Base-by-base conservation (phyloP, 306 rosid species). In the Trichosanthes truncata region DNA sequence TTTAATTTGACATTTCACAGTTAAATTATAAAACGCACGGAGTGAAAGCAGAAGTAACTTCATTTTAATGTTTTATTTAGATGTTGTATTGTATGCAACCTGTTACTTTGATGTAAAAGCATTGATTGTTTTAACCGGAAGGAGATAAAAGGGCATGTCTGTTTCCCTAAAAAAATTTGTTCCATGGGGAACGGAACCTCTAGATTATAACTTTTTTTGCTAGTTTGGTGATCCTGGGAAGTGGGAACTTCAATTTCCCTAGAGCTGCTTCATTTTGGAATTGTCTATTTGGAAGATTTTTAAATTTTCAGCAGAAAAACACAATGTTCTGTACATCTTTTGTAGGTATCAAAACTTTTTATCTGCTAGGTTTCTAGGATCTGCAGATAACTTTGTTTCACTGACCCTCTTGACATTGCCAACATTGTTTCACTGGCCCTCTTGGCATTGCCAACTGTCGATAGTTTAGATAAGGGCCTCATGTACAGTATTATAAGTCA, bases 251-350 rank as follows among this genome's bases (percentile, higher is more conserved):
- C 53, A 11, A 69, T 43, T 67, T 41, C 55, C 20, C 36, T 69
- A 21, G 29, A 69, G 76, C 55, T 41, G 17, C 31, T 69, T 23
- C n/a, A 69, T 43, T 21, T 43, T 43, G 29, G 10, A 69, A 43
- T n/a, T 21, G 36, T 45, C 55, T 69, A 21, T 43, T 69, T 43
- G 76, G 76, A 69, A 43, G n/a, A 43, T 69, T 12, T 41, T 41
- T 38, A 33, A 63, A 36, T 41, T 72, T 72, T 48, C 59, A 15
- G 40, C 59, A 45, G 23, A 46, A 73, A 38, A 46, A 23, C 40
- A 45, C 53, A 73, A 25, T 48, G 59, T 73, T 73, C 77, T 73
- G 77, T 73, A 73, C 35, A 73, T 73, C 41, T 73, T 43, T 73
- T 73, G 60, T 52, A 46, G 15, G 77, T 26, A 73, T 73, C 38